Percentiles rank a stretch among this genome's conserved stretches.
Evolutionary conservation across 305 asterid genomes (phyloP).

Genomic region (Fraxinus dipetala): DNA sequence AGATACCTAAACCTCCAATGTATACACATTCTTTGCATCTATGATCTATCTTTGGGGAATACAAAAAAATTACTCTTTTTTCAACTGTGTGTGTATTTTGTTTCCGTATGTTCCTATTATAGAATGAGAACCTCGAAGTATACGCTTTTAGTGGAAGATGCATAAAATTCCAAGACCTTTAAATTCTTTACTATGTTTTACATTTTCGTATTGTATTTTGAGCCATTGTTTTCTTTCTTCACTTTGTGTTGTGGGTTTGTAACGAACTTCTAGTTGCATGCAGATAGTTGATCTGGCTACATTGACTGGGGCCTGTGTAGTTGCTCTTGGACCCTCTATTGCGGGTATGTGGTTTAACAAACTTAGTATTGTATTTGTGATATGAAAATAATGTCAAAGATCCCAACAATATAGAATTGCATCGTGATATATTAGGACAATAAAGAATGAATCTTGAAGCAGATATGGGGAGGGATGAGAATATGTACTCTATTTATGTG

Average conservation of each 20-base stretch:
- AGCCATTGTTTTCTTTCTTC: background rate
- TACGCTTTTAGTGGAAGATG: background rate
- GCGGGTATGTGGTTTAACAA: constrained; percentile 49
- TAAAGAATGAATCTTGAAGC: background rate
- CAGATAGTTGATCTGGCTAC: constrained; percentile 95
- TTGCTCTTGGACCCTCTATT: constrained; percentile 93
- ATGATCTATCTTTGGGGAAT: background rate
- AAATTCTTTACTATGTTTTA: background rate
- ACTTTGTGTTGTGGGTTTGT: constrained; percentile 2
- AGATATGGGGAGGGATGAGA: background rate
- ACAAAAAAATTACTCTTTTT: background rate
- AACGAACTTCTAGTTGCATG: constrained; percentile 16
- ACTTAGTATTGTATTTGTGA: background rate
- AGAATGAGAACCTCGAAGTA: background rate
- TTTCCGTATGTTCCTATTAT: background rate
- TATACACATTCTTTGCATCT: background rate
- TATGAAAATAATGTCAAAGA: background rate
- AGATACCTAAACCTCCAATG: background rate
- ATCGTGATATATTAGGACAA: constrained; percentile 8
- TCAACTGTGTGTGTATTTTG: background rate
- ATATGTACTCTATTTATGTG: background rate
- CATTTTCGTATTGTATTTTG: background rate
- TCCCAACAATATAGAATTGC: background rate
- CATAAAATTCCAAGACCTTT: background rate
- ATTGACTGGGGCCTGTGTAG: constrained; percentile 80